These are phyloP conservation scores for Coniferiporia sulphurascens DNA, from an alignment of 1,284 basidiomycete species.

Conservation along the genomic window DNA sequence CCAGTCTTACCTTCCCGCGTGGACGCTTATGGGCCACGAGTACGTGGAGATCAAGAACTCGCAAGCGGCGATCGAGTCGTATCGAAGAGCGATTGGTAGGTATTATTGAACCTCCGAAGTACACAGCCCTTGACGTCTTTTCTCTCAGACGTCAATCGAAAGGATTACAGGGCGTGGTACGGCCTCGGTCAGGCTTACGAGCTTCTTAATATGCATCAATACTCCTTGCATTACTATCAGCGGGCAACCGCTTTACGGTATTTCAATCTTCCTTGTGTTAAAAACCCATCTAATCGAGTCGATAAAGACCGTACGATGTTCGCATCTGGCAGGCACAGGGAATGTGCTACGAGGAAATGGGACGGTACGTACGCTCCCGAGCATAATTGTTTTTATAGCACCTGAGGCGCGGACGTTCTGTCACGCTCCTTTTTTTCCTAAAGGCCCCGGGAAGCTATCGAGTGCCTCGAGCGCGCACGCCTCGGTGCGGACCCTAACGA, in stretches of 20 bases:
- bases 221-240: constrained; percentile 96
- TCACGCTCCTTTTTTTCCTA: constrained; percentile 16
- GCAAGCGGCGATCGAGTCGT: constrained; percentile 97
- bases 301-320: constrained; percentile 85
- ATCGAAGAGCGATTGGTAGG: constrained; percentile 90
- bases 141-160: constrained; percentile 80
- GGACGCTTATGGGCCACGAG: constrained; percentile 99
- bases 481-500: constrained; percentile 81
- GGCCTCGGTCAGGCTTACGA: constrained; percentile 98
- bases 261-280: constrained; percentile 7
- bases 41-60: constrained; percentile 99
- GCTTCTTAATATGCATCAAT: constrained; percentile 92
- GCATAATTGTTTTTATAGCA: neutral
- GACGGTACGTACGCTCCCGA: constrained; percentile 45
- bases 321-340: constrained; percentile 95
- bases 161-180: constrained; percentile 98
- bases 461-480: constrained; percentile 84
- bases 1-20: constrained; percentile 90
- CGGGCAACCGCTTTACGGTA: constrained; percentile 89
- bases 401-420: neutral
- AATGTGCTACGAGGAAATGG: constrained; percentile 89
- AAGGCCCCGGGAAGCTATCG: constrained; percentile 81
- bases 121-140: neutral
- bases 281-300: constrained; percentile 14
- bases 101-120: constrained; percentile 13